phyloP scores from a whole-genome alignment of 1,284 basidiomycete species.

The Ustilago cynodontis region DNA sequence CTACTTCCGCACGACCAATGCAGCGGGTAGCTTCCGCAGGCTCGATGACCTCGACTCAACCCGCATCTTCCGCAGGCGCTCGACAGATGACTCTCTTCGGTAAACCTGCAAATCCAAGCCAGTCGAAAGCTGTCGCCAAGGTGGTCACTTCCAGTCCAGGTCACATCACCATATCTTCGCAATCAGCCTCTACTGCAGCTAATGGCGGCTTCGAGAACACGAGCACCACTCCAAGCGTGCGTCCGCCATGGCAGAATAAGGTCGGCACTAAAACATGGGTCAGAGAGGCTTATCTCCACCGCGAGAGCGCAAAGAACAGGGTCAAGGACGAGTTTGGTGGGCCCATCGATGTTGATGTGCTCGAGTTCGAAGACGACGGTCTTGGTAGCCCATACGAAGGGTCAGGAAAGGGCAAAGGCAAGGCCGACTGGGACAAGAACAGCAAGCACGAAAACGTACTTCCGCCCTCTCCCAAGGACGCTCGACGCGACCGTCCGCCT shows the following conservation, averaged over 20 bases:
- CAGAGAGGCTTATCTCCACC: constrained; percentile 41
- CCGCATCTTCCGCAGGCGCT: constrained; percentile 26
- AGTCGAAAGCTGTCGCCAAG: constrained; percentile 17
- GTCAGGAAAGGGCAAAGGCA: constrained; percentile 20
- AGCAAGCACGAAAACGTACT: constrained; percentile 22
- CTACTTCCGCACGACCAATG: constrained; percentile 27
- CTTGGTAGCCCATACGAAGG: neutral
- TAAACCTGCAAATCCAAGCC: constrained; percentile 23
- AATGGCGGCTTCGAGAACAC: neutral
- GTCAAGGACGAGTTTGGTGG: constrained; percentile 27
- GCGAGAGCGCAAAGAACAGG: constrained; percentile 44
- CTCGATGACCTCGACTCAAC: constrained; percentile 20
- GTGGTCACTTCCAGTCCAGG: constrained; percentile 35
- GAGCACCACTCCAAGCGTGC: constrained; percentile 1
- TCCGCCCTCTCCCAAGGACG: constrained; percentile 13
- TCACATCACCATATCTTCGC: constrained; percentile 49
- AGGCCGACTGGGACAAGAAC: constrained; percentile 34
- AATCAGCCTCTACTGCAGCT: constrained; percentile 17
- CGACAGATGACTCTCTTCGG: constrained; percentile 48
- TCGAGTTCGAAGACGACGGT: constrained; percentile 17
- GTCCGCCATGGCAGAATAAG: constrained; percentile 28
- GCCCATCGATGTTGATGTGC: constrained; percentile 37
- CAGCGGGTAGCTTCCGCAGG: constrained; percentile 23
- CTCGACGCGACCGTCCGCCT: constrained; percentile 19
- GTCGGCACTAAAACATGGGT: constrained; percentile 54